Evolutionary conservation across 768 basidiomycete genomes (phyloP).

Genomic region (Rhizopogon vinicolor): DNA sequence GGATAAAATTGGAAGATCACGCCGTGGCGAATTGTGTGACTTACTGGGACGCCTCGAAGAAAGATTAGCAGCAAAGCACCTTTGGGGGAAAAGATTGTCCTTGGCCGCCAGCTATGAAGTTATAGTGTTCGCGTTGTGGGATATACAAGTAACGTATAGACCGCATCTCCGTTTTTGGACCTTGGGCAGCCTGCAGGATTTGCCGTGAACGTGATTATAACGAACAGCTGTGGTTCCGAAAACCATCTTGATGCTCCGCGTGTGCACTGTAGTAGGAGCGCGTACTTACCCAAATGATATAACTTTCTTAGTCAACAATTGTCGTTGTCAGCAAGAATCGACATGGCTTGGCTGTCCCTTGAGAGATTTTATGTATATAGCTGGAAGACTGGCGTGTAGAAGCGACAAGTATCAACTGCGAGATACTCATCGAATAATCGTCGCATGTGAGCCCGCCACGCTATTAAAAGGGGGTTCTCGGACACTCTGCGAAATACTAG

Average conservation of each 20-base stretch:
- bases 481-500: neutral
- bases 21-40: neutral
- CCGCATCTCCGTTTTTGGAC: neutral
- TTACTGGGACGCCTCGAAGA: neutral
- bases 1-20: neutral
- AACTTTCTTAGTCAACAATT: neutral
- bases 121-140: neutral
- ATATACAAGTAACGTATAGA: neutral
- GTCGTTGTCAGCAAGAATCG: neutral
- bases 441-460: neutral
- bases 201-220: neutral
- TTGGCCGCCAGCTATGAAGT: neutral
- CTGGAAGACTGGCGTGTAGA: neutral
- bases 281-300: neutral
- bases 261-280: neutral
- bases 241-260: neutral
- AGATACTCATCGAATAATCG: neutral
- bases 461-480: neutral
- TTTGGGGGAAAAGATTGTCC: neutral
- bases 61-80: neutral
- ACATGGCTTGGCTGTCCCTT: neutral
- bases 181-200: neutral
- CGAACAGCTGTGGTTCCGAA: neutral
- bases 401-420: neutral
- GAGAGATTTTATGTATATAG: neutral